Conservation (phyloP, 768 basidiomycete genomes). For the Amanita jacksonii region DNA sequence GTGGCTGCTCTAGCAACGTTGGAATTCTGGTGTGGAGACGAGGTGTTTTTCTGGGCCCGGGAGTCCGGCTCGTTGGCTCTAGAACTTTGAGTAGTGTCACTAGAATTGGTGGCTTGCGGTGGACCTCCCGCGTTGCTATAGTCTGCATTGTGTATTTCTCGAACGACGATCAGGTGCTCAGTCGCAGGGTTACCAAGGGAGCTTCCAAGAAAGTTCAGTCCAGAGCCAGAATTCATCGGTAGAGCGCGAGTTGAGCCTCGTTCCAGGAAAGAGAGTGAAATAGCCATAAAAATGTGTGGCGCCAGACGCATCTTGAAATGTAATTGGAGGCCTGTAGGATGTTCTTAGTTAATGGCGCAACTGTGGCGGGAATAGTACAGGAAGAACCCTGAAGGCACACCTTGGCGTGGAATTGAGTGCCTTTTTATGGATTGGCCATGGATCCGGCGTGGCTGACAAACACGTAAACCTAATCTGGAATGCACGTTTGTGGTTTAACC, state of each 20-base stretch:
- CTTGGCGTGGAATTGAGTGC: background rate
- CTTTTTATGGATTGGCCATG: background rate
- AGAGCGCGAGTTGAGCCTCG: background rate
- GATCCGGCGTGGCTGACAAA: slow-evolving; percentile 1
- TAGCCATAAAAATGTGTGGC: slow-evolving; percentile 2
- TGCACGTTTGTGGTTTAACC: too few species aligned
- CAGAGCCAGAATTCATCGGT: too few species aligned
- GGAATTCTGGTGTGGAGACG: too few species aligned
- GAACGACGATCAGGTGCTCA: too few species aligned
- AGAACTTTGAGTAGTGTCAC: background rate
- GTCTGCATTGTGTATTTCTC: slow-evolving; percentile 7
- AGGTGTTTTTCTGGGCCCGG: too few species aligned
- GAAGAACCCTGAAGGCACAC: background rate
- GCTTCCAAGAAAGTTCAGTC: too few species aligned
- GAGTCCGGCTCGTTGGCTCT: background rate
- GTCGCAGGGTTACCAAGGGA: too few species aligned
- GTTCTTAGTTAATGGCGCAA: background rate
- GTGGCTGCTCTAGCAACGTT: too few species aligned
- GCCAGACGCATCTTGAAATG: slow-evolving; percentile 3
- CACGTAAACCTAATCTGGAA: too few species aligned
- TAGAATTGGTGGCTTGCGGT: background rate
- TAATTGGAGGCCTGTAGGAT: background rate
- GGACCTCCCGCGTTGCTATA: background rate
- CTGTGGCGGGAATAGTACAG: background rate
- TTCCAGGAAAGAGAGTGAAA: background rate